Evolutionary conservation across 2,329 filamentous ascomycete species (phyloP), one percentile per base, ranked within the genome.

Genomic region (Diaporthe vexans): DNA sequence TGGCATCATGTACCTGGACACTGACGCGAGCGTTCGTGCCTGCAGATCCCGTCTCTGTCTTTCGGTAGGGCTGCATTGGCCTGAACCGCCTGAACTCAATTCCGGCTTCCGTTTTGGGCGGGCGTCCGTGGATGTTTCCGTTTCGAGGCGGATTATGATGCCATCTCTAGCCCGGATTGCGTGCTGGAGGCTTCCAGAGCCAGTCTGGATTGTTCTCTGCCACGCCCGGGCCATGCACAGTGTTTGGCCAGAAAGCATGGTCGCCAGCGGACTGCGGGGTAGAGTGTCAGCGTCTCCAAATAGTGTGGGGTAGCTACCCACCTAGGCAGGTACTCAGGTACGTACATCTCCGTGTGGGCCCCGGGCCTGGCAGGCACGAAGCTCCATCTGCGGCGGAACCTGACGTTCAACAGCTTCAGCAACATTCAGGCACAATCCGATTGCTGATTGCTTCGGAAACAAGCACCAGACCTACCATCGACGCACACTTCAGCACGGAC

Each of bases 41-140:
- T 73, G 74, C 46, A 52, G 71, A 56, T 65, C 63, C 67, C 52
- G 19, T 57, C 24, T 70, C 52, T 54, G 48, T 33, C 33, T 68
- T 48, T 24, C 51, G 33, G 58, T 72, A 75, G 58, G 74, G 74
- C 74, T 75, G 74, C 65, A 68, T 63, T 61, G 70, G 35, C 26
- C 61, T 51, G 43, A 19, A 52, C 33, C 48, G 48, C n/a, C 33
- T 54, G 29, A 54, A 68, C 33, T 52, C 63, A 40, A 54, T 68
- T 54, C 48, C 21, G 48, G 21, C 63, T 54, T 54, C 63, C 63
- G 63, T 68, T 68, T 54, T 43, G 24, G 58, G 40, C 37, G n/a
- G 33, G 33, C 48, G 46, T 37, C 51, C 46, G 48, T 26, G 46
- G 13, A 43, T 33, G 8, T 8, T 21, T 67, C 63, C 63, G 63